Evolutionary conservation across 2,329 filamentous ascomycete species (phyloP), one percentile per base, ranked within the genome.

Genomic region (Didymella sp.): DNA sequence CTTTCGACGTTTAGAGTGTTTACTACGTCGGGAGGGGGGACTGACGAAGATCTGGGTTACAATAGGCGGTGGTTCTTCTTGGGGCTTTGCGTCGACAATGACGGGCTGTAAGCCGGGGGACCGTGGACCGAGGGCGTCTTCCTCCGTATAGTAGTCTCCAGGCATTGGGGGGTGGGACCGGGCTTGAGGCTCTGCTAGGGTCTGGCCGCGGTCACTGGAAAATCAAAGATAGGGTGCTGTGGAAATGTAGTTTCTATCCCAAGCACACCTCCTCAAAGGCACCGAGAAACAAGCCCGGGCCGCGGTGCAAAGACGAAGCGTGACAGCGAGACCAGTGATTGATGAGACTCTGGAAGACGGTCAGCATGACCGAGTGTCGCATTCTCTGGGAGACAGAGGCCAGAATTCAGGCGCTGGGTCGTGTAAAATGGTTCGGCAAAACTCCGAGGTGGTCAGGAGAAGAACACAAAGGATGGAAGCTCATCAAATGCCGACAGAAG

Each of bases 1-100:
- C 83, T 85, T 86, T 68, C 72, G 79, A 62, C 63, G 65, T 80
- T 82, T 82, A 80, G 80, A 77, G 57, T 62, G 67, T 56, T 73
- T 73, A 70, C 80, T 73, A 70, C 80, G 81, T 72, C 79, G 80
- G 73, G 75, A 69, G 78, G 70, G 67, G 77, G 76, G 54, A 80
- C 73, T 65, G 76, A 77, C 62, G 21, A 68, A 61, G n/a, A 64
- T 56, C 30, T 67, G 64, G 8, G 68, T 72, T 11, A 73, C 61
- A 37, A 66, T 62, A 24, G 74, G 81, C 30, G 79, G 76, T 12
- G 83, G 82, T 66, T 81, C 84, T 46, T 80, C 80, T 46, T 83
- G 82, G n/a, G 80, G 82, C 47, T 76, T 74, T 43, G 81, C 76
- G 61, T 78, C 82, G 50, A 80, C 76, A 28, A 60, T 66, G 73